Percentiles rank a stretch among this genome's conserved stretches.
phyloP scores from a whole-genome alignment of 208 protist species.

The Crithidia brevicula region DNA sequence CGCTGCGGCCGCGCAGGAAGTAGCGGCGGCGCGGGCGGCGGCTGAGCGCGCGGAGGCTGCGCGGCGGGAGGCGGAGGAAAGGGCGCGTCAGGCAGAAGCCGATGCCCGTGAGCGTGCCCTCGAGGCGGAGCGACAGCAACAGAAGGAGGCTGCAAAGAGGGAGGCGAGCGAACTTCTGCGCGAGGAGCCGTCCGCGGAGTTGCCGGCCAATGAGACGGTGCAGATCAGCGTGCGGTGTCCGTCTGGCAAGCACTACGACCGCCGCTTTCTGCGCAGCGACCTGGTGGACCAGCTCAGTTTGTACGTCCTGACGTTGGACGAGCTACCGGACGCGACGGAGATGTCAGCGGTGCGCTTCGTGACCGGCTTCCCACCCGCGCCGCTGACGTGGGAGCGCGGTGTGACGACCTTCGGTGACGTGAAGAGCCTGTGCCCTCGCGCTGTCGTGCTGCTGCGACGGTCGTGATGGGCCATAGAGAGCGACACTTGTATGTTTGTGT shows the following conservation, averaged over 20 bases:
- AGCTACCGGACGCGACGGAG: constrained; percentile 40
- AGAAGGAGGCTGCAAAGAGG: constrained; percentile 16
- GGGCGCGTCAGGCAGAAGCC: constrained; percentile 31
- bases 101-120: constrained; percentile 23
- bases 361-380: constrained; percentile 66
- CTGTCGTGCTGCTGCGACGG: constrained; percentile 69
- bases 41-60: constrained; percentile 31
- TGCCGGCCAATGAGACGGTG: constrained; percentile 31
- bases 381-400: constrained; percentile 44
- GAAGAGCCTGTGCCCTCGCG: constrained; percentile 55
- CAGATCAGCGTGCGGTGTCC: constrained; percentile 59
- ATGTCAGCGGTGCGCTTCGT: constrained; percentile 56
- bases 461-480: too few species aligned
- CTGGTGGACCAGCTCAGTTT: constrained; percentile 47
- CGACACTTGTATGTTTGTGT: too few species aligned
- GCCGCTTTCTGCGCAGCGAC: constrained; percentile 73
- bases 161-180: constrained; percentile 39
- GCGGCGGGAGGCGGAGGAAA: constrained; percentile 18
- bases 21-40: constrained; percentile 26
- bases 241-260: constrained; percentile 47
- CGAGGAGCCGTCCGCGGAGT: constrained; percentile 43
- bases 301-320: constrained; percentile 66
- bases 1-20: constrained; percentile 27
- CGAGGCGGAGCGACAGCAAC: constrained; percentile 16
- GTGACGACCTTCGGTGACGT: constrained; percentile 58